These are phyloP conservation scores for Discostella pseudostelligera DNA, from an alignment of 108 stramenopile species.

Conservation along the genomic window DNA sequence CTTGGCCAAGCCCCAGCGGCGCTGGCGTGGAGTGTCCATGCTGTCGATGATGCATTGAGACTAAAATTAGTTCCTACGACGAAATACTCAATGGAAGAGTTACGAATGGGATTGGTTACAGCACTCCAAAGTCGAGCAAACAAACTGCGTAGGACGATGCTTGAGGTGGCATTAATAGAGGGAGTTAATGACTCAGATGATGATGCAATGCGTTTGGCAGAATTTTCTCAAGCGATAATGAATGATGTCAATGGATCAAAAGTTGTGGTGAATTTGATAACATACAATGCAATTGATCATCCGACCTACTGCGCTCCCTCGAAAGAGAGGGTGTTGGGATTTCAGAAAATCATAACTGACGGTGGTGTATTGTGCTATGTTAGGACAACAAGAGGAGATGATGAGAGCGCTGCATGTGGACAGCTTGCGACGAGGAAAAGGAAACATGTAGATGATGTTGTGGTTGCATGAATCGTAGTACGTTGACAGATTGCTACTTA, in stretches of 20 bases:
- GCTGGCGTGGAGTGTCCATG: conserved; percentile 88
- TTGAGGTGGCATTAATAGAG: conserved; percentile 78
- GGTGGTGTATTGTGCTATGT: conserved; percentile 52
- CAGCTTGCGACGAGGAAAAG: conserved; percentile 64
- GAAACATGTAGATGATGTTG: conserved; percentile 1
- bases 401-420: conserved; percentile 86
- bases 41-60: conserved; percentile 69
- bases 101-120: conserved; percentile 69
- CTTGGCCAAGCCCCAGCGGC: conserved; percentile 63
- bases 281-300: conserved; percentile 80
- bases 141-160: conserved; percentile 62
- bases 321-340: conserved; percentile 46
- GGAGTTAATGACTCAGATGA: conserved; percentile 80
- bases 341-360: conserved; percentile 56
- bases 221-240: conserved; percentile 61
- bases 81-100: conserved; percentile 66
- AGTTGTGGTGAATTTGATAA: conserved; percentile 82
- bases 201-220: conserved; percentile 74
- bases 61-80: conserved; percentile 80
- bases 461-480: background rate
- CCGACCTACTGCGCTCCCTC: conserved; percentile 56
- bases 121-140: conserved; percentile 50
- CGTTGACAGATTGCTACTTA: background rate
- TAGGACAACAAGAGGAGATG: conserved; percentile 81
- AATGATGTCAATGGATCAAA: conserved; percentile 58